Base-by-base conservation (phyloP, 139 green algal species). In the Asterochloris sp. region DNA sequence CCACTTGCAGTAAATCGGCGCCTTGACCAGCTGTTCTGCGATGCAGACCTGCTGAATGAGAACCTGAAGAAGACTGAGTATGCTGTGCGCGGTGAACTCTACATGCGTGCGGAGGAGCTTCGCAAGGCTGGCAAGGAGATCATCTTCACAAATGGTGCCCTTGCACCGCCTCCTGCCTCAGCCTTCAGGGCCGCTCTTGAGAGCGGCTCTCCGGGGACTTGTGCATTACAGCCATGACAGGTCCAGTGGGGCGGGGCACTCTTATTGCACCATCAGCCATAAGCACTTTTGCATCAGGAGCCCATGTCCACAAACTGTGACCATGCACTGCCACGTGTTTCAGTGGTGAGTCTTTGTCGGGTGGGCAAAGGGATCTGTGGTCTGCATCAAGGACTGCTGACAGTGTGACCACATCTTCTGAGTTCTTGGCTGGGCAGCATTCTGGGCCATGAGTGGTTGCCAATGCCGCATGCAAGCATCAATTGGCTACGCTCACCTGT, bases 41-140 rank as follows among this genome's bases (percentile, higher is more conserved):
- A 6, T 54, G 38, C 91, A 0, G 87, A 94, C 15, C 83, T 93
- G 24, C 71, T 98, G 63, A 98, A 98, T 83, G 73, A 88, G 11
- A 92, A 97, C 73, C 76, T 98, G 12, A 77, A 88, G 27, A 91
- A 93, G 81, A 84, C 89, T 19, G 85, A 95, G 88, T 98, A 97
- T 77, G 95, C 94, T 27, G 95, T 99, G 62, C 90, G 95, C 67
- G 96, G 96, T 29, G 96, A 99, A 85, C 89, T 99, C 11, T 98
- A 97, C 74, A 86, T 95, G 11, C 91, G 91, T 62, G 96, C 91
- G 4, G 89, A 94, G 76, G 89, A 98, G 88, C 88, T 99, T 68
- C 85, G 90, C 27, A 87, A 90, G 60, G 78, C 91, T 73, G 95
- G 96, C 68, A 94, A 92, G 84, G 92, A 98, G 66, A 96, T 98